Percentiles rank a stretch among this genome's conserved stretches.
Evolutionary conservation across 768 basidiomycete species (phyloP).

Genomic region (Trichaptum fuscoviolaceum): DNA sequence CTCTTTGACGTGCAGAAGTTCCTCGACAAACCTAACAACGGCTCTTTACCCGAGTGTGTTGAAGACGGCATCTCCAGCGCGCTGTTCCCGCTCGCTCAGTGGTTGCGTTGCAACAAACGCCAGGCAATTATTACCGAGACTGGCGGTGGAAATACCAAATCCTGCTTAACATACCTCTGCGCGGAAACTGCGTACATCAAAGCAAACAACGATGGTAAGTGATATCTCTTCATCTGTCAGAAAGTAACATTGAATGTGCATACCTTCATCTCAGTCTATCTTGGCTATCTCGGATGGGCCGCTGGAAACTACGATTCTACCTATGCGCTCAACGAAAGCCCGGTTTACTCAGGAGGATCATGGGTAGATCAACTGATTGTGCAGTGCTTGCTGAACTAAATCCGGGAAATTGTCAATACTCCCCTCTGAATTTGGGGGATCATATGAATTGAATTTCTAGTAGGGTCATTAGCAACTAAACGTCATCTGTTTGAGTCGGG

Average conservation of each 20-base stretch:
- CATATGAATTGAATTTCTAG: not conserved
- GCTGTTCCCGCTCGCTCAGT: slow-evolving; percentile 42
- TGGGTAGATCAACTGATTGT: slow-evolving; percentile 29
- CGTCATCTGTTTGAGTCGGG: not conserved
- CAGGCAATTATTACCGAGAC: slow-evolving; percentile 59
- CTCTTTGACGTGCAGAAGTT: slow-evolving; percentile 30
- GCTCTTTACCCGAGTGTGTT: slow-evolving; percentile 40
- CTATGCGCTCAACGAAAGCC: slow-evolving; percentile 32
- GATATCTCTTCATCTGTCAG: not conserved
- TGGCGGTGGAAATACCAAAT: slow-evolving; percentile 48
- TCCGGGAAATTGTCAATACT: not conserved
- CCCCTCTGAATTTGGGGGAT: not conserved
- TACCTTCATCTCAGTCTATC: slow-evolving; percentile 30
- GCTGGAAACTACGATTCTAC: slow-evolving; percentile 44
- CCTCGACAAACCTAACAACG: slow-evolving; percentile 29
- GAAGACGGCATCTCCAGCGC: slow-evolving; percentile 47
- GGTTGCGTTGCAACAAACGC: slow-evolving; percentile 43
- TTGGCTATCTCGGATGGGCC: slow-evolving; percentile 54
- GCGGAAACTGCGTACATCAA: slow-evolving; percentile 42
- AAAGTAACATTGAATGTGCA: not conserved
- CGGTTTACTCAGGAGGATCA: slow-evolving; percentile 22
- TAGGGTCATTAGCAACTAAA: not conserved
- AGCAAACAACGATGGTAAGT: slow-evolving; percentile 42
- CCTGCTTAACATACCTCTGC: slow-evolving; percentile 40
- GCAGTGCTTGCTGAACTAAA: not conserved